Conservation (phyloP, 208 protist genomes). For the Leishmania braziliensis region DNA sequence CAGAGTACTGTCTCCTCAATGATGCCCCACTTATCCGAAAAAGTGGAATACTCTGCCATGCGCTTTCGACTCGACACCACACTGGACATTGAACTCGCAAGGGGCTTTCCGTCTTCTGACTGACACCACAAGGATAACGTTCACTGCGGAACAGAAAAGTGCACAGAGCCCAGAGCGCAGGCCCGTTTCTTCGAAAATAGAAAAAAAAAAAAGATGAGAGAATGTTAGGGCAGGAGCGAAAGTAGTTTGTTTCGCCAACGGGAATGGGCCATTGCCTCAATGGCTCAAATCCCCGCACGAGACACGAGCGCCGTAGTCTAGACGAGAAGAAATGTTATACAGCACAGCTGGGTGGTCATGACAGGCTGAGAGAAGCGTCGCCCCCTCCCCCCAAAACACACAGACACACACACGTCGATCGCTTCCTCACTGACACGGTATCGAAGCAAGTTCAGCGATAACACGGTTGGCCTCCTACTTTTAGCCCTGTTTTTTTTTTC, state of each 20-base stretch:
- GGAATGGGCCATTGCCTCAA: neutral
- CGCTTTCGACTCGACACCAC: conserved; percentile 27
- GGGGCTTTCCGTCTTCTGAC: conserved; percentile 4
- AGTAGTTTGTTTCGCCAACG: neutral
- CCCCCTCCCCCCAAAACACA: no score
- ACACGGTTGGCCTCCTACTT: neutral
- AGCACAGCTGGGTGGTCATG: neutral
- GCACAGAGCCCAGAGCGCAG: neutral
- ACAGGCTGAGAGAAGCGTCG: neutral
- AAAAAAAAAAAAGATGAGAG: conserved; percentile 22
- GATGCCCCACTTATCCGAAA: conserved; percentile 64
- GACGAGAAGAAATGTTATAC: neutral
- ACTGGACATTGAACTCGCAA: conserved; percentile 19
- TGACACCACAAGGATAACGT: neutral
- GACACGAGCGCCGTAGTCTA: neutral
- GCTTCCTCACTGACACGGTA: neutral
- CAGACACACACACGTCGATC: neutral
- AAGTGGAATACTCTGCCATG: conserved; percentile 29
- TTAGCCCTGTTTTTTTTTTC: neutral
- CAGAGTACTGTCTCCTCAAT: conserved; percentile 54
- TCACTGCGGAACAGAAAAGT: neutral
- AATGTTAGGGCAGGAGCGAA: neutral
- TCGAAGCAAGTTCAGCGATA: neutral
- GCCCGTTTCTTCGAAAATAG: conserved; percentile 9
- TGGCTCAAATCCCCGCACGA: neutral